These are phyloP conservation scores for Sarcocystis neurona DNA, from an alignment of 169 alveolate species.

Conservation along the genomic window DNA sequence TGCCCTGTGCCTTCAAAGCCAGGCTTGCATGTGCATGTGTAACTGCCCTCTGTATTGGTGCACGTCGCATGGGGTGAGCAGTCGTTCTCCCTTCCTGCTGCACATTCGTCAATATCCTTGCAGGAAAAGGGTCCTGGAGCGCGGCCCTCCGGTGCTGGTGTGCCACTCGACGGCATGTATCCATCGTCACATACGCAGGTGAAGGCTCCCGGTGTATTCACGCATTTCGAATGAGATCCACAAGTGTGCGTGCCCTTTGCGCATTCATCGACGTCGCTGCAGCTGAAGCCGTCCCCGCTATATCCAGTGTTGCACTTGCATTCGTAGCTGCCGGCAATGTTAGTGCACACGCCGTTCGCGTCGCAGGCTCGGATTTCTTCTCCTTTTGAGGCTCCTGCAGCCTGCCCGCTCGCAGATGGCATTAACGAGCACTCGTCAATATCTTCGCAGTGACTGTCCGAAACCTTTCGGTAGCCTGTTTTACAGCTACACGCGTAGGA, in stretches of 20 bases:
- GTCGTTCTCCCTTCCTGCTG: slow-evolving; percentile 25
- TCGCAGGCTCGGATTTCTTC: slow-evolving; percentile 71
- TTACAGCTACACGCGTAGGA: slow-evolving; percentile 61
- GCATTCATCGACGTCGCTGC: slow-evolving; percentile 76
- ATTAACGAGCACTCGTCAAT: slow-evolving; percentile 76
- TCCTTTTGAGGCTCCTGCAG: slow-evolving; percentile 36
- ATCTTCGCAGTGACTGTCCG: slow-evolving; percentile 64
- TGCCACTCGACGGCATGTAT: slow-evolving; percentile 20
- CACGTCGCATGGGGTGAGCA: slow-evolving; percentile 68
- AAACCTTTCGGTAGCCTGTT: slow-evolving; percentile 30
- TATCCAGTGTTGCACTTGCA: slow-evolving; percentile 70
- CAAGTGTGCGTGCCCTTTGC: slow-evolving; percentile 64
- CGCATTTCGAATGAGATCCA: slow-evolving; percentile 60
- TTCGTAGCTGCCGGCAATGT: slow-evolving; percentile 65
- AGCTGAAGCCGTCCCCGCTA: slow-evolving; percentile 63
- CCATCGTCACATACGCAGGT: slow-evolving; percentile 72
- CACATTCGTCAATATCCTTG: slow-evolving; percentile 76
- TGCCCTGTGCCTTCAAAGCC: slow-evolving; percentile 75
- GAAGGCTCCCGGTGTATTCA: slow-evolving; percentile 71
- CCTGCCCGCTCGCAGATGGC: no score
- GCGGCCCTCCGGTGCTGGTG: slow-evolving; percentile 23
- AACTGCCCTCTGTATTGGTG: slow-evolving; percentile 70
- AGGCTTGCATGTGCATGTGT: slow-evolving; percentile 67
- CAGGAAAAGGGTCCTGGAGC: slow-evolving; percentile 65
- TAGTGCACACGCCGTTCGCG: slow-evolving; percentile 64